These are phyloP conservation scores for Mycena latifolia DNA, from an alignment of 768 basidiomycete species.

Conservation along the genomic window DNA sequence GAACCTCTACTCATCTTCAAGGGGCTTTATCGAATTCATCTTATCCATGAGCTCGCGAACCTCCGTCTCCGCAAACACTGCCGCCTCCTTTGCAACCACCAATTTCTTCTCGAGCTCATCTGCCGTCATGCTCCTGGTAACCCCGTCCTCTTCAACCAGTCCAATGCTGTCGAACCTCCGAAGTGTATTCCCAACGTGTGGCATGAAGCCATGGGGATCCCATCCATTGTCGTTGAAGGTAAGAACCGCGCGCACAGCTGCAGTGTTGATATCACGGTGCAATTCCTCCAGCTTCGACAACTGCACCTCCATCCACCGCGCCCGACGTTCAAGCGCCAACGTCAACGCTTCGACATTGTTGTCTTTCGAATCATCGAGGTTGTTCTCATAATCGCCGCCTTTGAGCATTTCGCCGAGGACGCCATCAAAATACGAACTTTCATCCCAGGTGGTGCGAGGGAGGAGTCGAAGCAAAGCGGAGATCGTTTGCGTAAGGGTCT, in stretches of 20 bases:
- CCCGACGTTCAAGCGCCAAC: conserved; percentile 87
- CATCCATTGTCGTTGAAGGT: conserved; percentile 89
- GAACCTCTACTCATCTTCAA: conserved; percentile 49
- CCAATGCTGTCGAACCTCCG: conserved; percentile 78
- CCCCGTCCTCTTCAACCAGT: conserved; percentile 61
- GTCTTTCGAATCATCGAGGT: conserved; percentile 83
- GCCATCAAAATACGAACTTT: conserved; percentile 90
- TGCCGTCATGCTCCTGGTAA: conserved; percentile 65
- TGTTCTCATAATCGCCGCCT: conserved; percentile 90
- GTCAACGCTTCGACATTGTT: conserved; percentile 90
- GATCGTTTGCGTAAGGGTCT: conserved; percentile 91
- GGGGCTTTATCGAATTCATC: conserved; percentile 68
- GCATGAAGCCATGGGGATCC: conserved; percentile 78
- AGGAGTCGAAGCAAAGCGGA: conserved; percentile 88
- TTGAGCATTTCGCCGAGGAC: conserved; percentile 90
- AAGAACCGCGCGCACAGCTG: conserved; percentile 85
- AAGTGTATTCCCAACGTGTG: conserved; percentile 76
- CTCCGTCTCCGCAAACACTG: conserved; percentile 79
- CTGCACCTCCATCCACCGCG: conserved; percentile 94
- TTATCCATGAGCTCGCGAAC: conserved; percentile 81
- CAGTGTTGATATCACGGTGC: conserved; percentile 91
- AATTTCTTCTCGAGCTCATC: conserved; percentile 85
- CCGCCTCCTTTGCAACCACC: conserved; percentile 75
- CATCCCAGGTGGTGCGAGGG: conserved; percentile 91
- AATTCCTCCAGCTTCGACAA: conserved; percentile 90